Evolutionary conservation across 164 flowering plant genomes (phyloP).

Genomic region (Annona squamosa): DNA sequence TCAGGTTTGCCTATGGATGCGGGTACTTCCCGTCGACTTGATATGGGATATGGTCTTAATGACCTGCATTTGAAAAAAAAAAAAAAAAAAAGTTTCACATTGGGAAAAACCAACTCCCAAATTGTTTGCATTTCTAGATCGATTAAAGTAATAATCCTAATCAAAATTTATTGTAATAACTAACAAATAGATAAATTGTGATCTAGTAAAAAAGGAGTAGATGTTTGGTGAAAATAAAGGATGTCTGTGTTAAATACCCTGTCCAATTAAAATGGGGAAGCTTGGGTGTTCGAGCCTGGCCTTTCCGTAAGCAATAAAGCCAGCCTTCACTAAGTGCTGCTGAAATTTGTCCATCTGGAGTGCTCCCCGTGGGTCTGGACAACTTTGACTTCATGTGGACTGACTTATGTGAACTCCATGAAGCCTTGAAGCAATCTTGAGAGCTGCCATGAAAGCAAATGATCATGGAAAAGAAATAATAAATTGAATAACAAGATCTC

Average conservation of each 20-base stretch:
- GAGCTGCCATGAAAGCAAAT: constrained; percentile 37
- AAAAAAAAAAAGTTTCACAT: not conserved
- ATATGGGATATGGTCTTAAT: constrained; percentile 79
- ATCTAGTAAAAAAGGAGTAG: not conserved
- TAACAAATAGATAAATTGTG: not conserved
- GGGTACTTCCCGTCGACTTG: constrained; percentile 60
- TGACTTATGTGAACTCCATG: constrained; percentile 90
- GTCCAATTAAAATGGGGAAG: constrained; percentile 92
- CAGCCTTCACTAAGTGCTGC: constrained; percentile 47
- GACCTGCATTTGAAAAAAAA: constrained; percentile 28
- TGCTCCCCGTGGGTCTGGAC: constrained; percentile 25
- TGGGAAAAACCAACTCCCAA: not conserved
- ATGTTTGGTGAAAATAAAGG: not conserved
- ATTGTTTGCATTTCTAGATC: not conserved
- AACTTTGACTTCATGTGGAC: constrained; percentile 69
- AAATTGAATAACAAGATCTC: not conserved
- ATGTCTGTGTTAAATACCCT: constrained; percentile 45
- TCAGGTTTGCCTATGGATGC: constrained; percentile 75
- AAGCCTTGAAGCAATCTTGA: constrained; percentile 93
- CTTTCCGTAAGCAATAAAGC: constrained; percentile 83
- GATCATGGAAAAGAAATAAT: not conserved
- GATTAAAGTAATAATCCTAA: not conserved
- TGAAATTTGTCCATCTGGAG: constrained; percentile 32
- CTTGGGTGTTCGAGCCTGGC: constrained; percentile 67
- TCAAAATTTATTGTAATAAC: not conserved